Evolutionary conservation across 23 red algal genomes (phyloP), one percentile per base, ranked within the genome.

Genomic region (Gracilaria gracilis): DNA sequence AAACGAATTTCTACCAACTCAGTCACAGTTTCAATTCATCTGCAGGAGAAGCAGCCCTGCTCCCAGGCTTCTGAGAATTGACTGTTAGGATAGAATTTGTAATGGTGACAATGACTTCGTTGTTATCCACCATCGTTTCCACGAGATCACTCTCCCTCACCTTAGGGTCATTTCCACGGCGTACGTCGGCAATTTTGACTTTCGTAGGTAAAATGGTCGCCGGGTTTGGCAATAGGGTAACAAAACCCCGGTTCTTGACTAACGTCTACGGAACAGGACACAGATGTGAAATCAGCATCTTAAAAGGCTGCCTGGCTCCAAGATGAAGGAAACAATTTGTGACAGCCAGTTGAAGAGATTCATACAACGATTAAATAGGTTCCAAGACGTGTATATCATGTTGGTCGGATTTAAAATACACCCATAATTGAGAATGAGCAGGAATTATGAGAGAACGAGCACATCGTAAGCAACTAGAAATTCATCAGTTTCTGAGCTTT

Each of bases 151-250:
- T 16, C 16, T 73, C 35, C 67, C 67, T 35, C 67, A 44, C 16
- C 67, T 73, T 19, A 73, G 33, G 44, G 35, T 73, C 36, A 44
- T 33, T 2, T 17, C 9, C 19, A 7, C 34, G 3, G 34, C 42
- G 38, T 12, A 73, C 67, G 27, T 67, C 62, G 16, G 62, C 24
- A 2, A 21, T 1, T 32, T 9, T 33, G 1, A 67, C 24, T 1
- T 42, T 40, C 21, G 9, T 73, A 62, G 67, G 11, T 15, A 83
- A 6, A 13, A 86, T 20, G 0, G 82, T 40, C 15, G 82, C 67
- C 19, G 82, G 82, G 40, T 86, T 64, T 17, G 61, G 82, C 65
- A 71, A 15, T 27, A 86, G 27, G 17, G 82, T 48, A 25, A 1
- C 81, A 53, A 74, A 16, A 28, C 50, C 42, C 37, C 74, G 36